Base-by-base conservation (phyloP, 2,329 filamentous ascomycete species). In the Colletotrichum scovillei region DNA sequence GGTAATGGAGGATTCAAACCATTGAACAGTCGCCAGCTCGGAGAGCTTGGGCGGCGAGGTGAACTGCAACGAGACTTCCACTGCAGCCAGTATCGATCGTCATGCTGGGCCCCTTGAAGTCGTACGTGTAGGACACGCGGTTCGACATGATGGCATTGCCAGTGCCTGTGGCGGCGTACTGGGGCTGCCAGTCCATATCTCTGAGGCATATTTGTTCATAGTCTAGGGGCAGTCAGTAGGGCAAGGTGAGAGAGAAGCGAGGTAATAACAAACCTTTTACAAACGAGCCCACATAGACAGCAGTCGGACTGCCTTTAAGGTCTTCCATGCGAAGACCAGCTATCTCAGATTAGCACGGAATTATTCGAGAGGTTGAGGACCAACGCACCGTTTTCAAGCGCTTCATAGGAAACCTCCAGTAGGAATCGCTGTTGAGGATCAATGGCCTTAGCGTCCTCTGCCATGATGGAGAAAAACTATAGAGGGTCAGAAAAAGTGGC, bases 51-150 rank as follows among this genome's bases (percentile, higher is more conserved):
- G 85, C 86, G 2, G 87, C 89, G 42, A 88, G 79, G 75, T 91
- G 87, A 4, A 91, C 82, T 0, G 87, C 86, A 4, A 89, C 86
- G 24, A 91, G 81, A 62, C 86, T 88, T 12, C 86, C 86, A 28
- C 88, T 90, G 78, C 90, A 92, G 24, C 88, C 90, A 0, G 90
- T 91, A 65, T 91, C 89, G 16, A 91, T 79, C 0, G 88, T 90
- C 78, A 90, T 84, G 75, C 87, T 89, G 2, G 89, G 87, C 0
- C 89, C 89, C 14, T 84, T 82, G 19, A 91, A 80, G 75, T 91
- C 85, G 78, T 88, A 89, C 71, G 83, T 86, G 76, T 90, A 88
- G 0, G 88, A 90, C 14, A 91, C 83, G 0, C 88, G 84, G 76
- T 90, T 91, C 3, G 88, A 84, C 79, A 90, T 83, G 67, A 90